Conservation (phyloP, 768 basidiomycete species). For the Tulasnella sp. region DNA sequence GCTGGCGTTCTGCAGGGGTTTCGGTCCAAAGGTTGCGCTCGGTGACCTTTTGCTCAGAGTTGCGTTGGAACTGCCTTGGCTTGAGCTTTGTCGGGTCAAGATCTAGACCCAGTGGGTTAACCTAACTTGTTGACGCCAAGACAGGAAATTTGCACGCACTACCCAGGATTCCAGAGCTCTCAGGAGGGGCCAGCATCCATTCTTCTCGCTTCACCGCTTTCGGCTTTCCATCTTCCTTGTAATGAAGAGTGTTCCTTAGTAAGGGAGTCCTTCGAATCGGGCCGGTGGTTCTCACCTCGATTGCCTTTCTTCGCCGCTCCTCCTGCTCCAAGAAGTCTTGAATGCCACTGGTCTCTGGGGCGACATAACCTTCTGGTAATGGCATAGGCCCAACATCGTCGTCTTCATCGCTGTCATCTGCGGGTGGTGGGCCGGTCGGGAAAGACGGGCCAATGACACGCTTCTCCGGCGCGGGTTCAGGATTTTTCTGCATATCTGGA, state of each 20-base stretch:
- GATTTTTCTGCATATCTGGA: slow-evolving; percentile 9
- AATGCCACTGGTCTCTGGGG: slow-evolving; percentile 63
- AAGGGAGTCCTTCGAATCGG: not conserved
- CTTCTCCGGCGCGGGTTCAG: slow-evolving; percentile 41
- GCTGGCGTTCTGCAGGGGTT: slow-evolving; percentile 89
- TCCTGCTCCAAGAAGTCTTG: slow-evolving; percentile 85
- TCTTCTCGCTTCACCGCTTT: slow-evolving; percentile 84
- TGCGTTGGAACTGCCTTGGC: slow-evolving; percentile 70
- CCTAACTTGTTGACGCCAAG: not conserved
- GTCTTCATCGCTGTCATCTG: slow-evolving; percentile 64
- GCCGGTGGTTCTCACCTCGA: slow-evolving; percentile 50
- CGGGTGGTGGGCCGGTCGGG: slow-evolving; percentile 43
- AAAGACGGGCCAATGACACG: slow-evolving; percentile 59
- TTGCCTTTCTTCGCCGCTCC: slow-evolving; percentile 68
- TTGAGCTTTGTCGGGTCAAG: slow-evolving; percentile 87
- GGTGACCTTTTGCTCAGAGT: slow-evolving; percentile 44
- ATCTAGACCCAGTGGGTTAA: slow-evolving; percentile 49
- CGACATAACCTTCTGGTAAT: slow-evolving; percentile 52
- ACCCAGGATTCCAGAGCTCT: slow-evolving; percentile 73
- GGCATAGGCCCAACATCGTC: slow-evolving; percentile 87
- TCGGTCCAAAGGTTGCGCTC: slow-evolving; percentile 91
- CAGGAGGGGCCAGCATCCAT: slow-evolving; percentile 98
- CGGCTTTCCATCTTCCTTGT: slow-evolving; percentile 73
- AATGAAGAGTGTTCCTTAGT: not conserved
- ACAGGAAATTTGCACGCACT: slow-evolving; percentile 55